Evolutionary conservation across 2,329 filamentous ascomycete genomes (phyloP).

Genomic region (Periconia sp.): DNA sequence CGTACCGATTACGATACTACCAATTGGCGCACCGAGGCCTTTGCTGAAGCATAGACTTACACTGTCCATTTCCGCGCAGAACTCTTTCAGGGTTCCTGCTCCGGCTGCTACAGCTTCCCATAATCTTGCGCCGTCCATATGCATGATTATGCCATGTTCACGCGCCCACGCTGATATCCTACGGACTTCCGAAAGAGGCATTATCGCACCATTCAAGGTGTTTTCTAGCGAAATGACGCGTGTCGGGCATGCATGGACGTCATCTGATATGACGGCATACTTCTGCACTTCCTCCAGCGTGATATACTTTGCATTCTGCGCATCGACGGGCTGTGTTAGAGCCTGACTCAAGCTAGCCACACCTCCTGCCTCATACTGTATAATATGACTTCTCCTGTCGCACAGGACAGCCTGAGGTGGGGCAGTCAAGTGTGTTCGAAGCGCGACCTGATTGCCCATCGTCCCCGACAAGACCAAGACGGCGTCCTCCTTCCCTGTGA

Average conservation of each 20-base stretch:
- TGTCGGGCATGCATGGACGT: conserved; percentile 81
- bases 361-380: conserved; percentile 72
- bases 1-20: conserved; percentile 71
- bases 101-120: conserved; percentile 81
- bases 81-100: conserved; percentile 70
- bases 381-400: conserved; percentile 79
- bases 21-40: conserved; percentile 80
- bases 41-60: conserved; percentile 82
- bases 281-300: conserved; percentile 78
- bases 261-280: conserved; percentile 67
- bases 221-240: conserved; percentile 85
- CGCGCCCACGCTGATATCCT: conserved; percentile 72
- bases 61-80: conserved; percentile 72
- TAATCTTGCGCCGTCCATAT: conserved; percentile 79
- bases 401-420: conserved; percentile 83
- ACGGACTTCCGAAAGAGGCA: conserved; percentile 74
- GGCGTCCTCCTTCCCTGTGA: conserved; percentile 77
- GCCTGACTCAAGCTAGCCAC: conserved; percentile 76
- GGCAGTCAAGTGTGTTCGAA: conserved; percentile 77
- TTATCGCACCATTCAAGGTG: conserved; percentile 78
- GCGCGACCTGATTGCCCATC: conserved; percentile 90
- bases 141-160: conserved; percentile 69
- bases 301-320: conserved; percentile 74
- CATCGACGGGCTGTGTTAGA: conserved; percentile 68
- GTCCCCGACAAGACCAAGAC: conserved; percentile 88